phyloP scores from a whole-genome alignment of 371 early-diverging fungal genomes.

The Cokeromyces recurvatus region DNA sequence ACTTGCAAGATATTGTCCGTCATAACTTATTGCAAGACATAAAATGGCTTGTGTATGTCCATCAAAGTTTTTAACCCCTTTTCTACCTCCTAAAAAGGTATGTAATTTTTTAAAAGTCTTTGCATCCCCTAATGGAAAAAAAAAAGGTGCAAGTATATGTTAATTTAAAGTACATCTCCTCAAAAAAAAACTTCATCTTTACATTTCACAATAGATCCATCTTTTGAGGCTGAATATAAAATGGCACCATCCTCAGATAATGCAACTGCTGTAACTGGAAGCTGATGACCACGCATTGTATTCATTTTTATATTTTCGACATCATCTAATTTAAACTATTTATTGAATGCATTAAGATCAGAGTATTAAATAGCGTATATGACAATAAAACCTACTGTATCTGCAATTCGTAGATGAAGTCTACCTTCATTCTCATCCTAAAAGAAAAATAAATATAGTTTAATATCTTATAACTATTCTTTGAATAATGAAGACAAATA shows the following conservation, averaged over 20 bases:
- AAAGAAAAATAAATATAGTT: background rate
- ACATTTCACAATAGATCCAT: conserved; percentile 86
- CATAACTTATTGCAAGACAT: conserved; percentile 76
- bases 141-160: background rate
- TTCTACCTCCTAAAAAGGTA: conserved; percentile 67
- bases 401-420: conserved; percentile 48
- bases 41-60: conserved; percentile 87
- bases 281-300: conserved; percentile 62
- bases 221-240: conserved; percentile 87
- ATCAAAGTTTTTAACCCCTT: conserved; percentile 64
- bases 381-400: conserved; percentile 43
- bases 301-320: conserved; percentile 35
- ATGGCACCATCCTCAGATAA: conserved; percentile 62
- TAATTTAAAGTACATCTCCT: too few species aligned
- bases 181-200: conserved; percentile 14
- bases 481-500: too few species aligned
- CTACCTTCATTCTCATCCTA: conserved; percentile 54
- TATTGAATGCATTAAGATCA: too few species aligned
- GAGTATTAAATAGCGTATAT: too few species aligned
- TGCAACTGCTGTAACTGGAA: conserved; percentile 77
- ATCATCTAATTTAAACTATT: conserved; percentile 43
- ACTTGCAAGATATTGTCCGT: conserved; percentile 74
- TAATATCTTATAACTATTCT: too few species aligned
- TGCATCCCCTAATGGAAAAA: conserved; percentile 51
- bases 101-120: conserved; percentile 55